Percentiles rank a stretch among this genome's conserved stretches.
Conservation (phyloP, 257 asterid genomes). For the Solanum clarkiae region DNA sequence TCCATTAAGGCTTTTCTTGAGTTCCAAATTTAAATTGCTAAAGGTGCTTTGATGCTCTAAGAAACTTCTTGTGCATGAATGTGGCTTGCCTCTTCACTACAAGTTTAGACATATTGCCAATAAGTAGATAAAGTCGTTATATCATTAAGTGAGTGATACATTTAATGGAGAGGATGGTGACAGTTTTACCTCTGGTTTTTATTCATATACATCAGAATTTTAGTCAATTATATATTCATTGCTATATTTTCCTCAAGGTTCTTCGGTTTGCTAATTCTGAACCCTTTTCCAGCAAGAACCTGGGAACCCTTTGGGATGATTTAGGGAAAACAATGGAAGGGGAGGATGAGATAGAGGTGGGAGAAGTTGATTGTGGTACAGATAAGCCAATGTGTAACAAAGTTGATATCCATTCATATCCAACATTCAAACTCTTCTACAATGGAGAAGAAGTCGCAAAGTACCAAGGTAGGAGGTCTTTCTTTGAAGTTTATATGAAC, state of each 20-base stretch:
- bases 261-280: not conserved
- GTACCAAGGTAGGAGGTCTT: conserved; percentile 53
- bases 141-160: not conserved
- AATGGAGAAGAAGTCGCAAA: conserved; percentile 84
- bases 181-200: not conserved
- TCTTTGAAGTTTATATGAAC: not conserved
- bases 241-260: not conserved
- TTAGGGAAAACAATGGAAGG: conserved; percentile 91
- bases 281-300: conserved; percentile 51
- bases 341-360: conserved; percentile 93
- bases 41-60: not conserved
- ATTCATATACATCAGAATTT: not conserved
- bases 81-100: not conserved
- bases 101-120: not conserved
- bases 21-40: not conserved
- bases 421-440: conserved; percentile 89
- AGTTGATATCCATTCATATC: conserved; percentile 92
- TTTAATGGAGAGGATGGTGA: not conserved
- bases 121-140: not conserved
- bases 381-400: conserved; percentile 64
- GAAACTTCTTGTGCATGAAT: not conserved
- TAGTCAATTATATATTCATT: not conserved
- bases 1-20: not conserved
- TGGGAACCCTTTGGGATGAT: conserved; percentile 96
- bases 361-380: conserved; percentile 87